Percentiles rank a stretch among this genome's conserved stretches.
Conservation (phyloP, 2,329 filamentous ascomycete genomes). For the Sclerotinia borealis region DNA sequence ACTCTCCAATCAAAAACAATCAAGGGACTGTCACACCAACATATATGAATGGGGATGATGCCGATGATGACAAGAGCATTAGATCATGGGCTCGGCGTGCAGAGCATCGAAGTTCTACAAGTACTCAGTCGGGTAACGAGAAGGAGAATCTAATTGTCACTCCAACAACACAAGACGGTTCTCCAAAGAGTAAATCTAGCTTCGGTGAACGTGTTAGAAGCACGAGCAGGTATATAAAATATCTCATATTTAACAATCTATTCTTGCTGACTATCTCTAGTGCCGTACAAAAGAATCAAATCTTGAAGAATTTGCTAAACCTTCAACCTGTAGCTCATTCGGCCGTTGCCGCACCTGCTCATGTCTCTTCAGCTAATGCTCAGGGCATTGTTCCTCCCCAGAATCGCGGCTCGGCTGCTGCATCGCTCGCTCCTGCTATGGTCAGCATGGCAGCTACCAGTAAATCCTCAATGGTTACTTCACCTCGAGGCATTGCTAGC, state of each 20-base stretch:
- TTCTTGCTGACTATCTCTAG: conserved; percentile 15
- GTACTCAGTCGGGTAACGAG: neutral
- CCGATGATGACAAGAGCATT: neutral
- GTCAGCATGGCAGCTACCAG: neutral
- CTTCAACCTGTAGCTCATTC: conserved; percentile 15
- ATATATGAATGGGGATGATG: neutral
- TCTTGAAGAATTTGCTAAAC: conserved; percentile 32
- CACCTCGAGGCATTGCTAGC: neutral
- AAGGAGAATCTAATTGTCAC: conserved; percentile 10
- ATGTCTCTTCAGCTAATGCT: conserved; percentile 30
- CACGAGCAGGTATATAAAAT: conserved; percentile 23
- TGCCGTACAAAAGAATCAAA: conserved; percentile 26
- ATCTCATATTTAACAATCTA: neutral
- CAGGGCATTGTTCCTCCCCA: conserved; percentile 30
- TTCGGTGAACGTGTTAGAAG: conserved; percentile 25
- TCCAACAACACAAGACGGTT: conserved; percentile 14
- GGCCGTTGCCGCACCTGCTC: conserved; percentile 24
- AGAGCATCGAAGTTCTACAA: neutral
- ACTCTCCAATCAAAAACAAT: neutral
- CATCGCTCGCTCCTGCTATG: conserved; percentile 29
- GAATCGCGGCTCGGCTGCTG: conserved; percentile 30
- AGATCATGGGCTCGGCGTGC: neutral
- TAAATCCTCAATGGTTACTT: neutral
- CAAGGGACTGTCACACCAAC: neutral
- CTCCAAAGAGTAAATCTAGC: conserved; percentile 14